phyloP scores from a whole-genome alignment of 768 basidiomycete genomes.

The Boletus vinaceobasis region DNA sequence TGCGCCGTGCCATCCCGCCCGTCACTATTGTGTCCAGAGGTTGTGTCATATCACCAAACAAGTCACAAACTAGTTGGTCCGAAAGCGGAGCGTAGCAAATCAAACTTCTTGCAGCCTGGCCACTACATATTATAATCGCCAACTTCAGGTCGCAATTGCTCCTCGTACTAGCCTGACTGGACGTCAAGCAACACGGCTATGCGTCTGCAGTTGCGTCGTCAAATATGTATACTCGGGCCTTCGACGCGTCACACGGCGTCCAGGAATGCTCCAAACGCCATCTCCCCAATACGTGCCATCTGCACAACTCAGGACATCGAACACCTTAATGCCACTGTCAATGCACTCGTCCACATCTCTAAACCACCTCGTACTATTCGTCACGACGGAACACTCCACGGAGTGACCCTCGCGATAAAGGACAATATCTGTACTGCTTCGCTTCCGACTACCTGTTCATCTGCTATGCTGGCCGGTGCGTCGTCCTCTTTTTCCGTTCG shows the following conservation, averaged over 20 bases:
- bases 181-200: neutral
- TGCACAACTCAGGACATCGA: slow-evolving; percentile 4
- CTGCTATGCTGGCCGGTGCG: slow-evolving; percentile 65
- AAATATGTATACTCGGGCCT: neutral
- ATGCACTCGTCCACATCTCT: slow-evolving; percentile 49
- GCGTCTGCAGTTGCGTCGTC: neutral
- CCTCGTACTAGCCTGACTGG: neutral
- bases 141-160: neutral
- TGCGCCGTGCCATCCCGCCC: too few relatives aligned
- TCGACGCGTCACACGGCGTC: neutral
- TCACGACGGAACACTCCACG: slow-evolving; percentile 32
- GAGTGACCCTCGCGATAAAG: slow-evolving; percentile 69
- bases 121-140: neutral
- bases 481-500: neutral
- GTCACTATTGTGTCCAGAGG: too few relatives aligned
- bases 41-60: too few relatives aligned
- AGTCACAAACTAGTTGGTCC: too few relatives aligned
- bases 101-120: too few relatives aligned
- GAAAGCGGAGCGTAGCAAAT: too few relatives aligned
- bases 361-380: neutral
- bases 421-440: slow-evolving; percentile 77
- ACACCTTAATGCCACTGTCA: slow-evolving; percentile 40
- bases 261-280: neutral
- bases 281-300: slow-evolving; percentile 4
- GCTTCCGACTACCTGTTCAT: slow-evolving; percentile 75